Evolutionary conservation across 805 yeast genomes (phyloP).

Genomic region (Starmerella scarabaei): DNA sequence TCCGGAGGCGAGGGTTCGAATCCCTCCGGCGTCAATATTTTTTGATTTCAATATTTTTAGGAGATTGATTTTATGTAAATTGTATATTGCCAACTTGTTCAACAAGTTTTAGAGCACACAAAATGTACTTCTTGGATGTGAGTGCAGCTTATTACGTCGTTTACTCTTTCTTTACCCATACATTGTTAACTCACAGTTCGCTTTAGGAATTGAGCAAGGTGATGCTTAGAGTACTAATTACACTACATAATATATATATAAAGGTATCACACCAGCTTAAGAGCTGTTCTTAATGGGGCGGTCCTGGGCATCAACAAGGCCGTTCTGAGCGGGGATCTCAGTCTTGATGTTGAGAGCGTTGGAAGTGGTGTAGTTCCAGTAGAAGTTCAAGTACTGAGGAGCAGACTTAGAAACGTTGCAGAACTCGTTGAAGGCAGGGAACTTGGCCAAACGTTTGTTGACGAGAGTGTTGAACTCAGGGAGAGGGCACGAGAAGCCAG

Average conservation of each 20-base stretch:
- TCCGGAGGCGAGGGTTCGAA: conserved; percentile 19
- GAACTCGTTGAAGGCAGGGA: conserved; percentile 8
- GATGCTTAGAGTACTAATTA: too few species aligned
- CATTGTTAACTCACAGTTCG: too few species aligned
- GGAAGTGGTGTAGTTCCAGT: conserved; percentile 23
- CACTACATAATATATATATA: too few species aligned
- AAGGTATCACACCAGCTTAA: too few species aligned
- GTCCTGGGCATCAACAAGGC: conserved; percentile 13
- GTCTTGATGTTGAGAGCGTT: conserved; percentile 9
- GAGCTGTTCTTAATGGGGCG: conserved; percentile 8
- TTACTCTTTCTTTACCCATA: too few species aligned
- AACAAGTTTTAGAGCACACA: too few species aligned
- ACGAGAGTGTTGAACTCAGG: conserved; percentile 20
- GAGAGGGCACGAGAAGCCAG: conserved; percentile 37
- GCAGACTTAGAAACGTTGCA: conserved; percentile 14
- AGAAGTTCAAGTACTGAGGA: conserved; percentile 20
- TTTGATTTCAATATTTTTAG: background rate
- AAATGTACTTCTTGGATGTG: background rate
- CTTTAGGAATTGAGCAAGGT: too few species aligned
- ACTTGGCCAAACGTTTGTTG: conserved; percentile 5
- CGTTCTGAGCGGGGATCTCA: conserved; percentile 14
- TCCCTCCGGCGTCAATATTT: conserved; percentile 15
- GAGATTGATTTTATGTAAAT: too few species aligned
- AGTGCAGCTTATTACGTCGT: too few species aligned
- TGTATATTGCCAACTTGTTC: too few species aligned